Evolutionary conservation across 1,284 basidiomycete genomes (phyloP), one percentile per base, ranked within the genome.

Genomic region (Cystobasidium slooffiae): DNA sequence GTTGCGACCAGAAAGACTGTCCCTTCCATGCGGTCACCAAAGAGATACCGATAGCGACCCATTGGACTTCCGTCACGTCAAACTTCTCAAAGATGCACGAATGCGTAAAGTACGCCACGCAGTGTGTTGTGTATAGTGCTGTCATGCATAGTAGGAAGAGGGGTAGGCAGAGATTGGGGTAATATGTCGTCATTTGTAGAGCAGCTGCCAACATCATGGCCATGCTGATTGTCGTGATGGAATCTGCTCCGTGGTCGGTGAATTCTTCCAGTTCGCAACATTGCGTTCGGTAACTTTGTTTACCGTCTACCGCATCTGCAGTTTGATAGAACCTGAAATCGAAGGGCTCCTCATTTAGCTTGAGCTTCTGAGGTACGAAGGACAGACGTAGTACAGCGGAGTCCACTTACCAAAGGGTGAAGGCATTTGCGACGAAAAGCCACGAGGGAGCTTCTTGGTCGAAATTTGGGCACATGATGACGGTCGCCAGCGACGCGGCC

Each of bases 221-320:
- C 52, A 72, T 52, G 58, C 44, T 59, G 37, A 61, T 72, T 9
- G 68, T 72, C 3, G 68, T 59, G 37, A 72, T 46, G 43, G 68
- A 72, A 31, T 72, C 68, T 20, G 68, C 68, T 8, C 43, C 59
- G 37, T 72, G 68, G 46, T 72, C 68, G 12, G 68, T 72, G 68
- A 72, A 72, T 58, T 72, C 68, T 62, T 72, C 68, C 14, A 72
- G 49, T 53, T 72, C 68, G 56, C 68, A 72, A 31, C 68, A 72
- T 41, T 72, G 68, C 12, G 68, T 72, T 39, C 44, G 22, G 68
- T 72, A 72, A 46, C 58, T 46, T 41, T 72, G 68, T 22, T 72
- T 72, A 14, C 68, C 68, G 49, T 72, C 68, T n/a, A 72, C 46
- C 1, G 68, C 68, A 53, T 72, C 68, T 44, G 49, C 49, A 3